These are phyloP conservation scores for Calonectria fujianensis DNA, from an alignment of 2,329 filamentous ascomycete genomes.

Conservation along the genomic window DNA sequence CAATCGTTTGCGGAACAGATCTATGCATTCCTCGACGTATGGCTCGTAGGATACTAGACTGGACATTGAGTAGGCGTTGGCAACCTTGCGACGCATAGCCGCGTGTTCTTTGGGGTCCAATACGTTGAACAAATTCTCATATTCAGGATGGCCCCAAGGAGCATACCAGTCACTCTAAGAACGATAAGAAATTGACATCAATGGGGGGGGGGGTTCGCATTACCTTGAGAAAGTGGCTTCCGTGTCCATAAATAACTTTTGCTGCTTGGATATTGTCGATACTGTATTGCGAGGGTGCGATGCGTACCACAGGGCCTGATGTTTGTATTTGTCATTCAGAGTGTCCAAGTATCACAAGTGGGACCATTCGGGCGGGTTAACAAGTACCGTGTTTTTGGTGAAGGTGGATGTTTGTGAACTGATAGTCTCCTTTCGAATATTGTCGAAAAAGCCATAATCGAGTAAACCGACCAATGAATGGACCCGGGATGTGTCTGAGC, in stretches of 20 bases:
- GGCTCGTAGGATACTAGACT: constrained; percentile 5
- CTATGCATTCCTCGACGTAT: constrained; percentile 16
- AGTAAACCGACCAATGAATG: constrained; percentile 4
- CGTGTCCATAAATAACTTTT: constrained; percentile 2
- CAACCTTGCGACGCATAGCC: constrained; percentile 3
- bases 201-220: no score
- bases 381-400: neutral
- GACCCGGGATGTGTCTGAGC: constrained; percentile 10
- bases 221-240: constrained; percentile 9
- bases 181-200: neutral
- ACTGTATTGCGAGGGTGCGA: constrained; percentile 8
- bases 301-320: neutral
- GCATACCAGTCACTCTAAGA: neutral
- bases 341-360: neutral
- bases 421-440: constrained; percentile 2
- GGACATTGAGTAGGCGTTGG: constrained; percentile 11
- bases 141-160: constrained; percentile 10
- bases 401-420: neutral
- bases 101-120: constrained; percentile 6
- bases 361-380: no score
- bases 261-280: constrained; percentile 1
- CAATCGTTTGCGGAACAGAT: neutral
- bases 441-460: constrained; percentile 11
- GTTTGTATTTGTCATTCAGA: neutral
- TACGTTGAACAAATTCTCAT: neutral